Percentiles rank a stretch among this genome's conserved stretches.
Conservation (phyloP, 2,329 filamentous ascomycete genomes). For the Incumbomyces lentus region DNA sequence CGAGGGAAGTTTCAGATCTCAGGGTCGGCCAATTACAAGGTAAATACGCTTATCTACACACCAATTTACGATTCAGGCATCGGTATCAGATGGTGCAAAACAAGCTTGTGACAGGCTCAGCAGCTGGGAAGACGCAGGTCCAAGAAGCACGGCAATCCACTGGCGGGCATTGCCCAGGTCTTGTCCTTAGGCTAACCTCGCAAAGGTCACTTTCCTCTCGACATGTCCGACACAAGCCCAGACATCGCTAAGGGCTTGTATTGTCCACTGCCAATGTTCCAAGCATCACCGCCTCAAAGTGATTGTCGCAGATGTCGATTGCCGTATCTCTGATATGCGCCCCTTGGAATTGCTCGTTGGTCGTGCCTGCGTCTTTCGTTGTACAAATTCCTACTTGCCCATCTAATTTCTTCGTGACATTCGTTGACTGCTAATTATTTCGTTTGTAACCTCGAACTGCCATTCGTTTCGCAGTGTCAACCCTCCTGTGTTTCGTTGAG, state of each 20-base stretch:
- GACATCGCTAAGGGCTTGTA: conserved; percentile 1
- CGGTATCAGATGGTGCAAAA: background rate
- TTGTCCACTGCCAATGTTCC: conserved; percentile 6
- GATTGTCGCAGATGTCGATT: background rate
- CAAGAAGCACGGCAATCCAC: background rate
- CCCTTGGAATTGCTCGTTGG: background rate
- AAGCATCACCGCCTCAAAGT: background rate
- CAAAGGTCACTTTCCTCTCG: background rate
- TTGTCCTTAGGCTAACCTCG: background rate
- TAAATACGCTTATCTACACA: background rate
- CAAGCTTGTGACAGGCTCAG: background rate
- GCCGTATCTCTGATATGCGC: background rate
- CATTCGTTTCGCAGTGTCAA: background rate
- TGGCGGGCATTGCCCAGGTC: conserved; percentile 6
- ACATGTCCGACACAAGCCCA: conserved; percentile 1
- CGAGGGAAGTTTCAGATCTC: background rate
- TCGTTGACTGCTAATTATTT: background rate
- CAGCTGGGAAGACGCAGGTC: background rate
- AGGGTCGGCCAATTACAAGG: background rate
- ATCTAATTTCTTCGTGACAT: conserved; percentile 2
- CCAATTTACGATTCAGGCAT: too few species aligned
- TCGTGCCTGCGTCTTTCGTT: conserved; percentile 1
- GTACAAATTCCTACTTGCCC: background rate
- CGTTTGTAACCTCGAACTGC: conserved; percentile 1
- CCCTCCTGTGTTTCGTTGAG: background rate